Conservation (phyloP, 306 rosid species). For the Acacia melanoxylon region DNA sequence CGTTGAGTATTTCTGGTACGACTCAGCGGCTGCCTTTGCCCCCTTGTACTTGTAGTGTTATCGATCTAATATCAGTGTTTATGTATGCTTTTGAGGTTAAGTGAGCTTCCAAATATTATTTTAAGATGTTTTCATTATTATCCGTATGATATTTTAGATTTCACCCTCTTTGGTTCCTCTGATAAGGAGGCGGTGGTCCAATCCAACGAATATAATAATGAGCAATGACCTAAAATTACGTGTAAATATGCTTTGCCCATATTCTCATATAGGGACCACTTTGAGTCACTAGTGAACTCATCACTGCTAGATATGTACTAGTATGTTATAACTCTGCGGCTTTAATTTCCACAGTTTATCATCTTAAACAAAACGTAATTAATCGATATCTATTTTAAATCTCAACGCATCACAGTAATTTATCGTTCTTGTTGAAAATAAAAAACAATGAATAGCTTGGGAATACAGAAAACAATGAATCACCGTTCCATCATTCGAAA, state of each 20-base stretch:
- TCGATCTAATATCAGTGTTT: constrained; percentile 40
- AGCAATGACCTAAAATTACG: constrained; percentile 31
- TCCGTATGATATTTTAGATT: neutral
- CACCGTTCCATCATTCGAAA: neutral
- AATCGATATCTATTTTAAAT: neutral
- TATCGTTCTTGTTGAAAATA: neutral
- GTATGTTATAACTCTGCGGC: neutral
- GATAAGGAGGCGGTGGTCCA: constrained; percentile 36
- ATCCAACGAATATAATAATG: constrained; percentile 40
- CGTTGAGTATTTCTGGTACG: constrained; percentile 26
- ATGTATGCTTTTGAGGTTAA: constrained; percentile 28
- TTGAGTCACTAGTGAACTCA: neutral
- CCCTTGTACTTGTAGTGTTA: constrained; percentile 42
- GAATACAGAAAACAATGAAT: neutral
- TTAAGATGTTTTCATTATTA: neutral
- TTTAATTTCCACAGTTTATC: neutral
- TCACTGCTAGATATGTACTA: neutral
- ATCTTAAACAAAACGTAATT: neutral
- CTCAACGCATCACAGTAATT: neutral
- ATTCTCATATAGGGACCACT: constrained; percentile 39
- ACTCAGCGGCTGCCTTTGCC: constrained; percentile 28
- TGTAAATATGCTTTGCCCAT: constrained; percentile 19
- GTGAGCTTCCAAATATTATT: constrained; percentile 6
- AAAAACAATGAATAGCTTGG: neutral
- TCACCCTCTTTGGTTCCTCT: neutral